A percentile compares a stretch with the other conserved stretches of the same genome.
Evolutionary conservation across 352 stramenopile species (phyloP).

Genomic region (Pythium insidiosum): DNA sequence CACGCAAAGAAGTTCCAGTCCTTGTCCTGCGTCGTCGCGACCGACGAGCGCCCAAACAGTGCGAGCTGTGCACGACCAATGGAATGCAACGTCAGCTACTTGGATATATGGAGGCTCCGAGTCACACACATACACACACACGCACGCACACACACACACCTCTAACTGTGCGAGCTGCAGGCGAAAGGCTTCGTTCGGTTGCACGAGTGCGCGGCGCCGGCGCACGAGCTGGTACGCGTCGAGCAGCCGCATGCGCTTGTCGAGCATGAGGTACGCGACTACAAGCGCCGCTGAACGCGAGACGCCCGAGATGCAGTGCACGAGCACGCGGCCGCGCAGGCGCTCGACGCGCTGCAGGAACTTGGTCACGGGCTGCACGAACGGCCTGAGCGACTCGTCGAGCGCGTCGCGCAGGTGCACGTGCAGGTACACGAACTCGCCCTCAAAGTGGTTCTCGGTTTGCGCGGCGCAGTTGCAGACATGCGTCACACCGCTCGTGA

Average conservation of each 20-base stretch:
- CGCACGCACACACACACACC: too few species aligned
- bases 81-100: not conserved
- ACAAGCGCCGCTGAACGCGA: conserved; percentile 49
- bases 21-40: conserved; percentile 39
- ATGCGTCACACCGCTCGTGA: conserved; percentile 37
- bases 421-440: conserved; percentile 61
- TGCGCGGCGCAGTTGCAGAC: conserved; percentile 55
- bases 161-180: conserved; percentile 65
- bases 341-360: conserved; percentile 47
- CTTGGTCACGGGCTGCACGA: conserved; percentile 41
- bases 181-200: conserved; percentile 54
- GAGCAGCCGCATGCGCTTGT: conserved; percentile 48
- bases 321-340: conserved; percentile 34
- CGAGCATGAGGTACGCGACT: conserved; percentile 61
- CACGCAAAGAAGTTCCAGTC: conserved; percentile 71
- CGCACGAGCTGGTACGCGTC: conserved; percentile 52
- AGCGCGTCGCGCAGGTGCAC: conserved; percentile 37
- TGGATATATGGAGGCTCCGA: too few species aligned
- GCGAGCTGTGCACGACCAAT: conserved; percentile 37
- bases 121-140: too few species aligned
- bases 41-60: conserved; percentile 40
- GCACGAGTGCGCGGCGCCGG: conserved; percentile 29
- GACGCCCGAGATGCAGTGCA: conserved; percentile 52
- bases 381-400: conserved; percentile 41
- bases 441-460: conserved; percentile 46